phyloP scores from a whole-genome alignment of 2,329 filamentous ascomycete species.

The Pseudogymnoascus sp. region DNA sequence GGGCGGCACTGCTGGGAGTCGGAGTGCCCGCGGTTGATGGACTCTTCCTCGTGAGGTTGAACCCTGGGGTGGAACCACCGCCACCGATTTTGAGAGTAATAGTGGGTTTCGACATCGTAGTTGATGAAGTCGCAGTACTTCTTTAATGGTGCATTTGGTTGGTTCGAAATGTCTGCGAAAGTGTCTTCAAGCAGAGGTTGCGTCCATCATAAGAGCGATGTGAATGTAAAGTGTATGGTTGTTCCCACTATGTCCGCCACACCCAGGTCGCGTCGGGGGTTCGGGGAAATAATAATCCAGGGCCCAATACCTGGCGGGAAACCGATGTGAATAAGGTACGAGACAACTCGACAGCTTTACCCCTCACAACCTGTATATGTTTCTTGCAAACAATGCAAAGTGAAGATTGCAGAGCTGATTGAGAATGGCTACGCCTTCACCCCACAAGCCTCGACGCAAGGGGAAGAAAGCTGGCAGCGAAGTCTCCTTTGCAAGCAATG shows the following conservation, averaged over 20 bases:
- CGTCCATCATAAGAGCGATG: not conserved
- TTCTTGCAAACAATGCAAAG: conserved; percentile 6
- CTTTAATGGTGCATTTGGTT: not conserved
- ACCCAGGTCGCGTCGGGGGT: not conserved
- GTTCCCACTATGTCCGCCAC: not conserved
- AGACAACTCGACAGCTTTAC: not conserved
- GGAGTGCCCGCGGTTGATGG: conserved; percentile 25
- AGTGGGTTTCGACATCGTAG: conserved; percentile 24
- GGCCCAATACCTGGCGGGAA: not conserved
- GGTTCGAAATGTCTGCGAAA: not conserved
- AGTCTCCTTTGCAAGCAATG: conserved; percentile 26
- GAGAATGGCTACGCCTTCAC: conserved; percentile 35
- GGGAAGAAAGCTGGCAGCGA: conserved; percentile 38
- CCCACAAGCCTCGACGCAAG: conserved; percentile 53
- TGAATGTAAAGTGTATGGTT: not conserved
- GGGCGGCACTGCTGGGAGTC: conserved; percentile 24
- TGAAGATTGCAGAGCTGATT: not conserved
- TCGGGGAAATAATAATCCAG: not conserved
- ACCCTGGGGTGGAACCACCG: not conserved
- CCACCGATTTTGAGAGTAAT: conserved; percentile 23
- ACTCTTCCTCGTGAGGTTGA: conserved; percentile 6
- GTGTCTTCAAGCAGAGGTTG: not conserved
- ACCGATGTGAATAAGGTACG: not conserved
- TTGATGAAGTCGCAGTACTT: not conserved
- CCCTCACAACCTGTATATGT: not conserved